Conservation (phyloP, 208 protist genomes). For the Trypanosoma cruzi region DNA sequence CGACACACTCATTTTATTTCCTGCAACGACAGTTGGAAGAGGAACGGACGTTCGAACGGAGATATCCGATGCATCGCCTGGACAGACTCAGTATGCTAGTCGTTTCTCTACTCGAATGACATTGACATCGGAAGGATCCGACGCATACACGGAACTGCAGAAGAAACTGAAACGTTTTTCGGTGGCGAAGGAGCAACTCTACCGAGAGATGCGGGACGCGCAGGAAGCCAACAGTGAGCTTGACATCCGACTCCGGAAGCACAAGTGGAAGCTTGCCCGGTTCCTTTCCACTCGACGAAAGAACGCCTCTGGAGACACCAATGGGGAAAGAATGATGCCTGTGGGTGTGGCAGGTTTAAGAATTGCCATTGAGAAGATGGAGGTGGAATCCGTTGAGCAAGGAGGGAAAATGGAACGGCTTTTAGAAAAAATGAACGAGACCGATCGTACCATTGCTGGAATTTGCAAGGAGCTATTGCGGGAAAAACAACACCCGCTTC, state of each 20-base stretch:
- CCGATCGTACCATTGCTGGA: conserved; percentile 51
- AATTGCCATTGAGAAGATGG: conserved; percentile 53
- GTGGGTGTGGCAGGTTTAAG: conserved; percentile 70
- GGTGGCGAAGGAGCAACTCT: conserved; percentile 66
- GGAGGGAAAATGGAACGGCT: conserved; percentile 39
- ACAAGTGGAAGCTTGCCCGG: conserved; percentile 71
- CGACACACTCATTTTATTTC: background rate
- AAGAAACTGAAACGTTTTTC: conserved; percentile 54
- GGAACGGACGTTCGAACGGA: background rate
- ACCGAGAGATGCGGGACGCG: conserved; percentile 69
- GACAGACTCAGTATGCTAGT: background rate
- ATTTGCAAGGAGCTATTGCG: conserved; percentile 49
- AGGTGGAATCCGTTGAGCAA: conserved; percentile 39
- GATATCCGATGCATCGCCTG: background rate
- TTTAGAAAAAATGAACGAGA: conserved; percentile 44
- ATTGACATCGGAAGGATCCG: conserved; percentile 14
- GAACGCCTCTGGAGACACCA: background rate
- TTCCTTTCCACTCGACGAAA: conserved; percentile 54
- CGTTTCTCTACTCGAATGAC: conserved; percentile 14
- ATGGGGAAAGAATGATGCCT: conserved; percentile 22
- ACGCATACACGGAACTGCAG: conserved; percentile 55
- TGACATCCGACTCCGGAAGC: conserved; percentile 64
- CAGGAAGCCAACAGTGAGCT: conserved; percentile 57
- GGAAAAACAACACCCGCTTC: conserved; percentile 52
- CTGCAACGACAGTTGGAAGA: background rate